Base-by-base conservation (phyloP, 108 stramenopile genomes). In the Chaetoceros tenuissimus region DNA sequence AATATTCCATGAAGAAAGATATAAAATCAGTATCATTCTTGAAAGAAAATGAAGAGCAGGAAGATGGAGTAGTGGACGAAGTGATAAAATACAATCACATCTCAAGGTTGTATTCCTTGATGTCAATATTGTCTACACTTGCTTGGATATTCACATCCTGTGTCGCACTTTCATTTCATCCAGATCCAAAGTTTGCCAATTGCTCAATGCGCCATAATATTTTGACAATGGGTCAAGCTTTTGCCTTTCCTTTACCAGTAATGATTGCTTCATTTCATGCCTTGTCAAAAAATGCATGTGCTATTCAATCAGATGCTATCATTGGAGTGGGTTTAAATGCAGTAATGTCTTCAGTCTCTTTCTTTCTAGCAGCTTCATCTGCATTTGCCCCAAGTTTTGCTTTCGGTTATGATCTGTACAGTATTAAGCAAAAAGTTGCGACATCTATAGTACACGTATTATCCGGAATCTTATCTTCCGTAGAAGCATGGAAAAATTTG, bases 161-260 rank as follows among this genome's bases (percentile, higher is more conserved):
- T 21, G 29, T 31, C 19, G 55, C 55, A n/a, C 55, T 55, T 19
- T 31, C 30, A 18, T 55, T 22, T 16, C 55, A 55, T 34, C 55
- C 55, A 55, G 55, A 55, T 34, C 55, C 55, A 2, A 55, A 55
- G 28, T 55, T 55, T 31, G 30, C 30, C 2, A 18, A 55, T 34
- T 55, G 55, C 29, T 22, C 44, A 23, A 26, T 58, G 2, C 43
- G 57, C 16, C 57, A 58, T 46, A 34, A 58, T 25, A 25, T 45
- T 2, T 45, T 58, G 5, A 58, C 57, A 19, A 34, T 58, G 20
- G 2, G 45, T n/a, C 57, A 58, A 58, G 57, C 57, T 1, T 24
- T 45, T 22, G 57, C 57, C 20, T 58, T 58, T 58, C 57, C 40
- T 13, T 19, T 58, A 29, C 57, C 57, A 13, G 24, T 58, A 3